A percentile compares a stretch with the other conserved stretches of the same genome.
These are phyloP conservation scores for Xylaria arbuscula DNA, from an alignment of 2,329 filamentous ascomycete genomes.

Conservation along the genomic window DNA sequence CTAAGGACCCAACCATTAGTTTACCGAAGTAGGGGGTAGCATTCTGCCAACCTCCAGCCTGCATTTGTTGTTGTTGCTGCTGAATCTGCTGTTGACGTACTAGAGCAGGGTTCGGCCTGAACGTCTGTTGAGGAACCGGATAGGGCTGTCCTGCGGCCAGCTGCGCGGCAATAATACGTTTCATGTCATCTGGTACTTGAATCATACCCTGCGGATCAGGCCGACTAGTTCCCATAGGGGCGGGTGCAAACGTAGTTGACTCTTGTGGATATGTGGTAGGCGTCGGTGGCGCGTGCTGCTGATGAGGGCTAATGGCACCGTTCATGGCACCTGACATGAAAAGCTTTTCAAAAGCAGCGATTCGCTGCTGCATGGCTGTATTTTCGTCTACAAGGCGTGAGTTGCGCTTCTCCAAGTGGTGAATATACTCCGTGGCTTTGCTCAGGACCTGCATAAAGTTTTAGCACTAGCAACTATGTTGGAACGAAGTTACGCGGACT, in stretches of 20 bases:
- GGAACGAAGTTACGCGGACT: slow-evolving; percentile 31
- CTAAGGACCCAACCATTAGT: slow-evolving; percentile 92
- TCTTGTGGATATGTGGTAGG: slow-evolving; percentile 64
- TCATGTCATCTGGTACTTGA: slow-evolving; percentile 73
- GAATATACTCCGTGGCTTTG: slow-evolving; percentile 96
- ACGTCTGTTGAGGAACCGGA: slow-evolving; percentile 55
- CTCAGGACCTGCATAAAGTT: slow-evolving; percentile 71
- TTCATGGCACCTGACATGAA: slow-evolving; percentile 81
- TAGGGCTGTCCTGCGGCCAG: slow-evolving; percentile 66
- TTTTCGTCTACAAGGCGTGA: slow-evolving; percentile 86
- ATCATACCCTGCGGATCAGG: slow-evolving; percentile 69
- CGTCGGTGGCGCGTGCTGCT: slow-evolving; percentile 61
- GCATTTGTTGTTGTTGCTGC: slow-evolving; percentile 61
- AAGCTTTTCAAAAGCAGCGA: slow-evolving; percentile 81
- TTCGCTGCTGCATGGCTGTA: slow-evolving; percentile 77
- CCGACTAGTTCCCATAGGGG: slow-evolving; percentile 56
- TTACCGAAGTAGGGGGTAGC: slow-evolving; percentile 72
- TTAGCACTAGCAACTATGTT: slow-evolving; percentile 37
- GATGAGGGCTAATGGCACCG: slow-evolving; percentile 65
- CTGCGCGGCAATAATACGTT: slow-evolving; percentile 69
- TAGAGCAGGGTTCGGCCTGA: slow-evolving; percentile 56
- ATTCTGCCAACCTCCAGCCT: slow-evolving; percentile 65
- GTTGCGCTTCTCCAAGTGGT: slow-evolving; percentile 91
- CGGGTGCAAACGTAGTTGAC: slow-evolving; percentile 55
- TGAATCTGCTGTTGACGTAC: slow-evolving; percentile 68